Base-by-base conservation (phyloP, 2,329 filamentous ascomycete species). In the Alternaria postmessia region DNA sequence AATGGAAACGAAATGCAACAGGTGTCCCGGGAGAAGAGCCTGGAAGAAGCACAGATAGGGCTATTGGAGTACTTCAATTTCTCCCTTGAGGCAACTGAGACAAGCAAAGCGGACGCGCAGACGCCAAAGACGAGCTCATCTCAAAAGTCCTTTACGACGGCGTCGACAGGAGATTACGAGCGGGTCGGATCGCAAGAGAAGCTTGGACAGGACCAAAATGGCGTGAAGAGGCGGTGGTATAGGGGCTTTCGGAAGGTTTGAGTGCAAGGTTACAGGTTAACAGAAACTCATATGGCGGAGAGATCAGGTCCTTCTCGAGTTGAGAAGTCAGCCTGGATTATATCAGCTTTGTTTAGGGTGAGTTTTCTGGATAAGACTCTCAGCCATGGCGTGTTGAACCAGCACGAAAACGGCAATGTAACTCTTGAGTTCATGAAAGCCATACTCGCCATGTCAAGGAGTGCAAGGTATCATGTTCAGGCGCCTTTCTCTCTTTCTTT, bases 221-320 rank as follows among this genome's bases (percentile, higher is more conserved):
- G 61, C 6, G 34, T 20, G 11, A 54, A 26, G 20, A 60, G 53
- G 39, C 63, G 57, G 53, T 63, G 64, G 64, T 67, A 64, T n/a
- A 62, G 54, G 36, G 57, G 51, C 7, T 62, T 65, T 38, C 56
- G 58, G 3, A 56, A 34, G 11, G 26, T 26, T 5, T 56, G 14
- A 41, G 11, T 30, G 9, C n/a, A 4, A 38, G n/a, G 1, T n/a
- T 7, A 14, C 1, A 16, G 5, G 3, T 2, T n/a, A 12, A 12
- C 16, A 24, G 2, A 7, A 5, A 18, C 14, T 0, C 22, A n/a
- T 18, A 32, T 22, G 7, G 11, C 7, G 28, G 30, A 16, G 7
- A 8, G 20, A 7, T 9, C 47, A 16, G 46, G 3, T 14, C 7
- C 30, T 49, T 0, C 4, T 1, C 6, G 16, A 30, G 6, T 32